phyloP scores from a whole-genome alignment of 768 basidiomycete genomes.

The Tylopilus subfusipes region DNA sequence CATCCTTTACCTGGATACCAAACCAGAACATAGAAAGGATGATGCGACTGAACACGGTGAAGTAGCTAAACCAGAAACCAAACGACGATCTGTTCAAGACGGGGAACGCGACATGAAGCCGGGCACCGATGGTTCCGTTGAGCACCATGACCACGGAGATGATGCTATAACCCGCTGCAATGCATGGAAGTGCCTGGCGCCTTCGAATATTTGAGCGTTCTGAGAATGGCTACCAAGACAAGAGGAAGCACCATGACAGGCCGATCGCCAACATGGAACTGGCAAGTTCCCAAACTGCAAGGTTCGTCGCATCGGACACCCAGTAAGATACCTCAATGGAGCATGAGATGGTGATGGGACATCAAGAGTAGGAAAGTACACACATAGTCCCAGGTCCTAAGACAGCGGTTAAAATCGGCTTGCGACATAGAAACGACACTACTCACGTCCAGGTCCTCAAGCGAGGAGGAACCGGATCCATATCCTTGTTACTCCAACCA shows the following conservation, averaged over 20 bases:
- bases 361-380: conserved; percentile 44
- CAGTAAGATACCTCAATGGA: conserved; percentile 26
- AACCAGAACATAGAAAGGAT: conserved; percentile 83
- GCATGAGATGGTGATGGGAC: conserved; percentile 17
- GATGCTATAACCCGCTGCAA: conserved; percentile 68
- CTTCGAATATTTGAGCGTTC: conserved; percentile 27
- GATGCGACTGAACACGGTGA: conserved; percentile 73
- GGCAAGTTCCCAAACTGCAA: conserved; percentile 50
- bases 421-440: not conserved
- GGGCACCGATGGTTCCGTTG: conserved; percentile 76
- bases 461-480: conserved; percentile 66
- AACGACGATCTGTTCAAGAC: conserved; percentile 83
- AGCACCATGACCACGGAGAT: conserved; percentile 71
- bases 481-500: conserved; percentile 70
- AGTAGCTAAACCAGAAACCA: conserved; percentile 88
- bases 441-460: conserved; percentile 56
- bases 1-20: conserved; percentile 54
- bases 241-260: conserved; percentile 52
- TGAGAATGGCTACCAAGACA: not conserved
- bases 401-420: not conserved
- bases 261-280: conserved; percentile 74
- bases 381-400: conserved; percentile 57
- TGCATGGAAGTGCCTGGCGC: conserved; percentile 65
- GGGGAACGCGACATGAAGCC: conserved; percentile 71
- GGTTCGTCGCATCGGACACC: conserved; percentile 31